Conservation (phyloP, 2,329 filamentous ascomycete species). For the Botryotinia narcissicola region DNA sequence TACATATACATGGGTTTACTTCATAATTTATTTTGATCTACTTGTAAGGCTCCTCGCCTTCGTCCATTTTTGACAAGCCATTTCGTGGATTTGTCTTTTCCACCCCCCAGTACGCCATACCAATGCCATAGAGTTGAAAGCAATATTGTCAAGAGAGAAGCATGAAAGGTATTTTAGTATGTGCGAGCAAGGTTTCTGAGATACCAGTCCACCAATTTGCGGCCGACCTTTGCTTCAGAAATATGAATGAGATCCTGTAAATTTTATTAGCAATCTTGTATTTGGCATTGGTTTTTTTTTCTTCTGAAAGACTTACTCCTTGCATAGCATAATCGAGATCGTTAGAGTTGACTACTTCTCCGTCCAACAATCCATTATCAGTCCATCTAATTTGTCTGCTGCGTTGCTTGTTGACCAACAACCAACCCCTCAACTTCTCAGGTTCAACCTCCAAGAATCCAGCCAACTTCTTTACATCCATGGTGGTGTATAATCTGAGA, state of each 20-base stretch:
- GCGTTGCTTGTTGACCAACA: constrained; percentile 97
- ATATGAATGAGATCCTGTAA: constrained; percentile 91
- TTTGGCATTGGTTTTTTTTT: background rate
- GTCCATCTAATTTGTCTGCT: constrained; percentile 94
- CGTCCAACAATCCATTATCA: constrained; percentile 85
- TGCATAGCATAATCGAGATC: constrained; percentile 97
- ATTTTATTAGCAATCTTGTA: constrained; percentile 26
- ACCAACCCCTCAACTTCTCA: constrained; percentile 91
- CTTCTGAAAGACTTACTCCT: constrained; percentile 60
- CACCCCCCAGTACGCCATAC: constrained; percentile 23
- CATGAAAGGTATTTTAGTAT: constrained; percentile 58
- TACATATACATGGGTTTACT: constrained; percentile 4
- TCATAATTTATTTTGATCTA: constrained; percentile 18
- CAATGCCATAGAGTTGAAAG: constrained; percentile 35
- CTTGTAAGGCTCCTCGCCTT: constrained; percentile 19
- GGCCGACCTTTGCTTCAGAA: constrained; percentile 95
- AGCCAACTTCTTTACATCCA: constrained; percentile 97
- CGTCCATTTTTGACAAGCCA: constrained; percentile 15
- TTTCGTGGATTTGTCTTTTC: constrained; percentile 16
- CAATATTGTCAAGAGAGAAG: constrained; percentile 28
- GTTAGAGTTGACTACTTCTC: constrained; percentile 87
- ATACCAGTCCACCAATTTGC: constrained; percentile 98
- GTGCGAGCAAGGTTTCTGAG: constrained; percentile 93
- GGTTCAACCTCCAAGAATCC: constrained; percentile 95
- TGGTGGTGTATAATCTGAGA: constrained; percentile 97